These are phyloP conservation scores for Psilocybe azurescens DNA, from an alignment of 768 basidiomycete genomes.

Conservation along the genomic window DNA sequence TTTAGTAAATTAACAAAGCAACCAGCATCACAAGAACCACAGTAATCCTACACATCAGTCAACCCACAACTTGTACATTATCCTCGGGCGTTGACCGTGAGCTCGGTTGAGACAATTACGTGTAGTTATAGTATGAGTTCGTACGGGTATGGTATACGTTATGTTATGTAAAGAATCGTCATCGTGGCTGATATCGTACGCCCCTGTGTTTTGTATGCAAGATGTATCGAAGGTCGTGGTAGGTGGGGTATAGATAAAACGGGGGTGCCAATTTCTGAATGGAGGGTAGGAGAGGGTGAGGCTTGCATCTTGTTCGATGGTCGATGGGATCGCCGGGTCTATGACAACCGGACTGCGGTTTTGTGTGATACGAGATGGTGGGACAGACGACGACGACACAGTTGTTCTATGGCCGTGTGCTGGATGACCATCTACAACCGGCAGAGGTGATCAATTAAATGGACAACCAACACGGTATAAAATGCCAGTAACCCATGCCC, in stretches of 20 bases:
- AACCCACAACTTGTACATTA: conserved; percentile 4
- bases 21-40: background rate
- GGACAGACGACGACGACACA: too few species aligned
- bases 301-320: too few species aligned
- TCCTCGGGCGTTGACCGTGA: background rate
- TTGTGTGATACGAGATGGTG: background rate
- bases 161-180: conserved; percentile 9
- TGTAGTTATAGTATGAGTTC: conserved; percentile 4
- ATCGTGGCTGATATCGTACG: background rate
- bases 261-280: background rate
- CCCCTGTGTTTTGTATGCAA: background rate
- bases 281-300: too few species aligned
- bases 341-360: background rate
- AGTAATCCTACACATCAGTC: background rate
- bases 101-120: conserved; percentile 3
- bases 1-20: background rate
- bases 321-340: too few species aligned
- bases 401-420: too few species aligned
- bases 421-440: background rate
- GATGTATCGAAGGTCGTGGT: background rate
- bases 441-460: background rate
- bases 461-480: background rate
- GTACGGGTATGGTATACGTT: conserved; percentile 7
- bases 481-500: background rate
- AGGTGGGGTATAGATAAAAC: background rate